Evolutionary conservation across 495 filamentous ascomycete genomes (phyloP).

Genomic region (Penicillium argentinense): DNA sequence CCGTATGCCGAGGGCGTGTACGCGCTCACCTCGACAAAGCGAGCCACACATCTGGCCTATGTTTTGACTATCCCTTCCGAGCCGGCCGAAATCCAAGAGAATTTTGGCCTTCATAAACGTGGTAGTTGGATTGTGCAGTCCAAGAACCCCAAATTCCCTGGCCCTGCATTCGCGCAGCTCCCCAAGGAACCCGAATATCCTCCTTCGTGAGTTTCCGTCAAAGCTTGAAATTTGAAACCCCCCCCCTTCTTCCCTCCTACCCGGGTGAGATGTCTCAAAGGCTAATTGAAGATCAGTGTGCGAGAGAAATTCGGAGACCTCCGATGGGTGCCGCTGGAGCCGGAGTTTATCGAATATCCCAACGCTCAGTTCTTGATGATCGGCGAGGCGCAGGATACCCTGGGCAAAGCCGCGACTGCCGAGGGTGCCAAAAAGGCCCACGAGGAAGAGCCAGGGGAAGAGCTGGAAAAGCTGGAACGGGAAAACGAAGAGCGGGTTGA

Average conservation of each 20-base stretch:
- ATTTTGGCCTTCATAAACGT: slow-evolving; percentile 68
- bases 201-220: slow-evolving; percentile 59
- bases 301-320: slow-evolving; percentile 70
- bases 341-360: slow-evolving; percentile 74
- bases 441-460: slow-evolving; percentile 60
- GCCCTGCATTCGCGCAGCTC: slow-evolving; percentile 62
- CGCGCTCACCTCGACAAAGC: slow-evolving; percentile 70
- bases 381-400: slow-evolving; percentile 62
- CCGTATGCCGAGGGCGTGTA: slow-evolving; percentile 87
- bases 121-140: slow-evolving; percentile 79
- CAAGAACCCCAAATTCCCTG: slow-evolving; percentile 73
- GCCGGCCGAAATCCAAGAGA: slow-evolving; percentile 70
- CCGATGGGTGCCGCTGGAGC: slow-evolving; percentile 71
- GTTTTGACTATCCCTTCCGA: slow-evolving; percentile 75
- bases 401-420: slow-evolving; percentile 62
- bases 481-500: slow-evolving; percentile 62
- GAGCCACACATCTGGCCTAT: slow-evolving; percentile 77
- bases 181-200: slow-evolving; percentile 71
- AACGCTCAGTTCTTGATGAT: slow-evolving; percentile 83
- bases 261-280: neutral
- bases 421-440: slow-evolving; percentile 57
- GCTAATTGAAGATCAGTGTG: slow-evolving; percentile 39
- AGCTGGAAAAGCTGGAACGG: slow-evolving; percentile 58
- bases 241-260: no score
- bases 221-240: no score